These are phyloP conservation scores for Phytophthora fragariaefolia DNA, from an alignment of 352 stramenopile species.

Conservation along the genomic window DNA sequence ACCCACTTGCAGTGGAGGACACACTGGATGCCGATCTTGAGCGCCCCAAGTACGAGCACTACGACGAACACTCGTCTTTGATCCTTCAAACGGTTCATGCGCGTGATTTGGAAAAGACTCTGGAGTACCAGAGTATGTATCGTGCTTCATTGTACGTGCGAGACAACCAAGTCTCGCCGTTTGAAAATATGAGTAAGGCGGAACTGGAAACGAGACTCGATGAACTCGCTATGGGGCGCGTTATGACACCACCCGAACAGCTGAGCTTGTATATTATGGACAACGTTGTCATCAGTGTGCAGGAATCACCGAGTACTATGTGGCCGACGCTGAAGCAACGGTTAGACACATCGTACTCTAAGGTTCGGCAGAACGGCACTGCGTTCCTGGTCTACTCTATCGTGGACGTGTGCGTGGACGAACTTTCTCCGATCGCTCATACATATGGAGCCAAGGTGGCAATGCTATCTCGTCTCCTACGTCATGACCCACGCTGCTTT, in stretches of 20 bases:
- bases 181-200: slow-evolving; percentile 71
- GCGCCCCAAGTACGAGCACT: slow-evolving; percentile 87
- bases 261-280: slow-evolving; percentile 79
- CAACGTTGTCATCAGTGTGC: slow-evolving; percentile 78
- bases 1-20: slow-evolving; percentile 87
- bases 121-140: slow-evolving; percentile 79
- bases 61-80: slow-evolving; percentile 85
- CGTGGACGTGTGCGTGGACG: slow-evolving; percentile 83
- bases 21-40: slow-evolving; percentile 79
- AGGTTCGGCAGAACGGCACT: slow-evolving; percentile 78
- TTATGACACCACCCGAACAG: slow-evolving; percentile 83
- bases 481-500: slow-evolving; percentile 64
- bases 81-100: slow-evolving; percentile 75
- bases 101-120: slow-evolving; percentile 55
- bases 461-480: slow-evolving; percentile 72
- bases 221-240: slow-evolving; percentile 56
- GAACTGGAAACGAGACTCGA: slow-evolving; percentile 67
- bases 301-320: slow-evolving; percentile 56
- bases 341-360: slow-evolving; percentile 82
- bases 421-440: slow-evolving; percentile 79
- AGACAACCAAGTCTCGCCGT: slow-evolving; percentile 51
- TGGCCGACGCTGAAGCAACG: slow-evolving; percentile 70
- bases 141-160: slow-evolving; percentile 69
- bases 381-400: slow-evolving; percentile 83
- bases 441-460: slow-evolving; percentile 75